Base-by-base conservation (phyloP, 2,329 filamentous ascomycete genomes). In the Scytalidium sp. region DNA sequence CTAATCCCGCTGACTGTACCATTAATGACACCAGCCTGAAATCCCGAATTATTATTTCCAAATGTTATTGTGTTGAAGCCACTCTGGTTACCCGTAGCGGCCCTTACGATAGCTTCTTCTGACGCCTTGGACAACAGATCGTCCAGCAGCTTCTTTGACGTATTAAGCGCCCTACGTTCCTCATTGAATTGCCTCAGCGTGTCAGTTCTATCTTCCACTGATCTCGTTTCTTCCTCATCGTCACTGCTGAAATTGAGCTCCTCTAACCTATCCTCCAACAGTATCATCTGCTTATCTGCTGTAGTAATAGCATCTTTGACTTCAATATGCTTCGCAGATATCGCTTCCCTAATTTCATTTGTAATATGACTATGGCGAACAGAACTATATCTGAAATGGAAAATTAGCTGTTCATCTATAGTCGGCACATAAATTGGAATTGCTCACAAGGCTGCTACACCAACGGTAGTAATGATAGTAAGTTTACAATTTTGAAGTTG, bases 401-500 rank as follows among this genome's bases (percentile, higher is more conserved):
- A 52, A 41, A 46, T 62, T 57, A 62, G 50, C 52, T 21, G 48
- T 21, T 46, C 45, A 52, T 44, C 45, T 46, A 22, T 19, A 46
- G n/a, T 45, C 13, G 25, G 21, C 20, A 32, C 21, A 46, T 40
- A 44, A 43, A 60, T 52, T 54, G 50, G 46, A 45, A 45, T 20
- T 52, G 52, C 54, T 41, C 54, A 67, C 62, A 69, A 60, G 46
- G 63, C 66, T 39, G 60, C 64, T 53, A 64, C 57, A 50, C 59
- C 54, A 19, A 65, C 63, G 23, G 61, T 55, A 20, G 54, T 54
- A 51, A 58, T 65, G 36, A 67, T 60, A 17, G 61, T 56, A 43
- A 63, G 51, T 56, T 64, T 65, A 50, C 62, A 67, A 53, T 51
- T 62, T 53, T 61, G 57, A 53, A 68, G 62, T 57, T 67, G 63